Conservation (phyloP, 2,329 filamentous ascomycete genomes). For the Aspergillus eucalypticola region DNA sequence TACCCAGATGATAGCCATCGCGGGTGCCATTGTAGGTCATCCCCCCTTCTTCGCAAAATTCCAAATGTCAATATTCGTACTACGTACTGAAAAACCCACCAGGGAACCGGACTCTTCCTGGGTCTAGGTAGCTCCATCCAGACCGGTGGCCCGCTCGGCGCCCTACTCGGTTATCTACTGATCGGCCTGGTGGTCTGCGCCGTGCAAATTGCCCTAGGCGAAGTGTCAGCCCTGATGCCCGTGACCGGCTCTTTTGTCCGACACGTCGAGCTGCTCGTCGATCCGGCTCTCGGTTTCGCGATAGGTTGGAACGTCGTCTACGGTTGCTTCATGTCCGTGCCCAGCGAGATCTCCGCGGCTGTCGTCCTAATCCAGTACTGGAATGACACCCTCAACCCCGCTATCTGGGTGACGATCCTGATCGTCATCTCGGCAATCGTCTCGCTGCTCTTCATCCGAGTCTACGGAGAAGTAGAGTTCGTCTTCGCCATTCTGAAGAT, state of each 20-base stretch:
- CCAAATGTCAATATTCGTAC: too few relatives aligned
- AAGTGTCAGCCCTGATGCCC: conserved; percentile 54
- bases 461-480: conserved; percentile 56
- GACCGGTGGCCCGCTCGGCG: conserved; percentile 52
- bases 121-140: conserved; percentile 54
- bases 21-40: conserved; percentile 43
- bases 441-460: conserved; percentile 55
- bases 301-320: conserved; percentile 53
- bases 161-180: conserved; percentile 52
- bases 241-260: conserved; percentile 54
- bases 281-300: conserved; percentile 53
- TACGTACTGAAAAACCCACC: not conserved
- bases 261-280: conserved; percentile 54
- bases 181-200: conserved; percentile 53
- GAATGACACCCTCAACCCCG: conserved; percentile 28
- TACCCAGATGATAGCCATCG: conserved; percentile 48
- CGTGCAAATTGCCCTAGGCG: conserved; percentile 54
- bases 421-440: conserved; percentile 60
- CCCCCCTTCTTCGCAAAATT: not conserved
- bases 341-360: conserved; percentile 63
- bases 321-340: conserved; percentile 56
- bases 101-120: conserved; percentile 54
- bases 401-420: conserved; percentile 53
- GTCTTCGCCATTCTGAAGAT: conserved; percentile 55
- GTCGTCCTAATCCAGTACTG: conserved; percentile 47